A percentile compares a stretch with the other conserved stretches of the same genome.
These are phyloP conservation scores for Ormosia semicastrata DNA, from an alignment of 306 rosid genomes.

Conservation along the genomic window DNA sequence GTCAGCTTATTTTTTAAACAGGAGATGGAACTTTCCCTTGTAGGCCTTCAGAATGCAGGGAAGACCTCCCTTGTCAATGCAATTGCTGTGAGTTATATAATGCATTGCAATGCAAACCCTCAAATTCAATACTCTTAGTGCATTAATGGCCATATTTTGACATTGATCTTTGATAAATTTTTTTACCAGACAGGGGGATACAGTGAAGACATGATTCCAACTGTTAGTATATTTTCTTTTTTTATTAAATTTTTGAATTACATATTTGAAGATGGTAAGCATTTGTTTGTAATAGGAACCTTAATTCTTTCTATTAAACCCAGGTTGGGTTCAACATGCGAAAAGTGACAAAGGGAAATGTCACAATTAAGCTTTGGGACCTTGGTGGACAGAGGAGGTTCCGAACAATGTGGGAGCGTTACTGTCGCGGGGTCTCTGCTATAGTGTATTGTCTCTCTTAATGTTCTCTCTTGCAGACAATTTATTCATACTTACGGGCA, in stretches of 20 bases:
- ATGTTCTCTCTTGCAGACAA: neutral
- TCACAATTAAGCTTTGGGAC: slow-evolving; percentile 96
- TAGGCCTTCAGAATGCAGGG: slow-evolving; percentile 98
- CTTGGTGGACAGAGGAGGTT: slow-evolving; percentile 98
- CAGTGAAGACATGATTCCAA: slow-evolving; percentile 98
- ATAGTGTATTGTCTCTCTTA: slow-evolving; percentile 66
- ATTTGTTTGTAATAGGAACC: neutral
- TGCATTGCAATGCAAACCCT: slow-evolving; percentile 14
- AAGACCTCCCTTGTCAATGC: slow-evolving; percentile 87
- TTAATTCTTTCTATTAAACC: slow-evolving; percentile 13
- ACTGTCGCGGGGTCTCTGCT: slow-evolving; percentile 94
- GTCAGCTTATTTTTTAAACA: slow-evolving; percentile 85
- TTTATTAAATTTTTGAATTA: neutral
- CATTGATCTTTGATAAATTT: slow-evolving; percentile 21
- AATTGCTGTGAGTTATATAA: slow-evolving; percentile 74
- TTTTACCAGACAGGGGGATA: slow-evolving; percentile 85
- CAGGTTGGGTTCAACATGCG: slow-evolving; percentile 96
- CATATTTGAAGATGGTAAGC: neutral
- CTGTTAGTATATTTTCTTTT: slow-evolving; percentile 54
- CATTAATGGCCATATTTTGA: slow-evolving; percentile 16
- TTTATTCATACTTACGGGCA: neutral
- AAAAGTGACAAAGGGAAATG: slow-evolving; percentile 91
- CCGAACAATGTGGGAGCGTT: slow-evolving; percentile 97
- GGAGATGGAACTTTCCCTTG: slow-evolving; percentile 96
- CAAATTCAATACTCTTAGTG: neutral